Evolutionary conservation across 371 early-diverging fungal species (phyloP).

Genomic region (Saksenaea vasiformis): DNA sequence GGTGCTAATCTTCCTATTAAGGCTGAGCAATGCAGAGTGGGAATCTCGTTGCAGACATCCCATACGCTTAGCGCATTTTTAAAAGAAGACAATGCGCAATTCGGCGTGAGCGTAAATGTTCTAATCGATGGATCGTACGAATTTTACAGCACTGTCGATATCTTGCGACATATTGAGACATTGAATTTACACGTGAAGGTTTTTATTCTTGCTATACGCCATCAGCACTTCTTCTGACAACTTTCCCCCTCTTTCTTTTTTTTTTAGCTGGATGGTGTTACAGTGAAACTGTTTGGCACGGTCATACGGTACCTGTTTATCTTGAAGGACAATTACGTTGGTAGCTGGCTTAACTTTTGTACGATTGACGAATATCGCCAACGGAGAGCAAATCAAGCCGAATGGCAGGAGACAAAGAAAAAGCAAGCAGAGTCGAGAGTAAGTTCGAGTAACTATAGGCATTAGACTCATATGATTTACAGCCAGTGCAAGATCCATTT

Average conservation of each 20-base stretch:
- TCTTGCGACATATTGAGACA: constrained; percentile 59
- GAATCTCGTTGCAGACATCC: constrained; percentile 66
- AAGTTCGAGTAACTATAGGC: background rate
- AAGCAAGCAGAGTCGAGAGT: constrained; percentile 65
- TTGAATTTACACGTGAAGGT: constrained; percentile 68
- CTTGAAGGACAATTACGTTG: constrained; percentile 80
- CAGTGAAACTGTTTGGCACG: constrained; percentile 69
- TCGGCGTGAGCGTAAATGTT: constrained; percentile 55
- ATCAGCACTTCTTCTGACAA: background rate
- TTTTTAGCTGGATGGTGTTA: constrained; percentile 55
- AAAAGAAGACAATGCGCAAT: constrained; percentile 56
- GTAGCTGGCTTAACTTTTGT: constrained; percentile 65
- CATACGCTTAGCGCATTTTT: constrained; percentile 75
- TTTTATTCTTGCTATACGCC: background rate
- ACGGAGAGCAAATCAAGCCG: constrained; percentile 47
- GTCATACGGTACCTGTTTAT: constrained; percentile 74
- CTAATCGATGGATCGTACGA: constrained; percentile 65
- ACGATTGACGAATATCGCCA: constrained; percentile 77
- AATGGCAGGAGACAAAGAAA: constrained; percentile 46
- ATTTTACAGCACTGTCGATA: constrained; percentile 59
- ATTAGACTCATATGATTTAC: background rate
- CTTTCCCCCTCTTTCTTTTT: background rate
- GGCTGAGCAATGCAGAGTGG: constrained; percentile 52
- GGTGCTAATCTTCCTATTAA: constrained; percentile 14
- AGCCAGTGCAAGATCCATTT: constrained; percentile 63